Evolutionary conservation across 305 asterid species (phyloP), one percentile per base, ranked within the genome.

Genomic region (Fraxinus xanthoxyloides): DNA sequence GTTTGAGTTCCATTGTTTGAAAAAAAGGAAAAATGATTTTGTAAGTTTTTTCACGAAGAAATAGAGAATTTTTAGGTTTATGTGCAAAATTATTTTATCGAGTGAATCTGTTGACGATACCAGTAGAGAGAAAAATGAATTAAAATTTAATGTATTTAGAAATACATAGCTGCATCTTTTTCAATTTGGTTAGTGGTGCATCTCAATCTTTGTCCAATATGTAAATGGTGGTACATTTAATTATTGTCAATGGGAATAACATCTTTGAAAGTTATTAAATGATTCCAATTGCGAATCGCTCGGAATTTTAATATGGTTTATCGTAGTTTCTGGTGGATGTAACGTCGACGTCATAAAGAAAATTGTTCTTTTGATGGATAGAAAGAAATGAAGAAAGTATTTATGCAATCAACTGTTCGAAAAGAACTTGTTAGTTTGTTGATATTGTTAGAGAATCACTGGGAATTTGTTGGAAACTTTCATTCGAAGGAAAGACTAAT

Each of bases 401-500:
- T 23, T 23, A 61, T 21, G 31, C 4, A 61, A 10, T 56, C 10
- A n/a, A n/a, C n/a, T n/a, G n/a, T n/a, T n/a, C n/a, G n/a, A n/a
- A n/a, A n/a, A n/a, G 28, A 19, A 4, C 15, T 24, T 3, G 2
- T 51, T 51, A 17, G 6, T 17, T 21, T 61, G 72, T 21, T 54
- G 65, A 6, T n/a, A n/a, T n/a, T 23, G 73, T 10, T 65, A 1
- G 73, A 26, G 35, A 65, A 65, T 65, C 73, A 12, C 26, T 72
- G 77, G 73, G 65, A 77, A 70, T 69, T 73, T 9, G 63, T 69
- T 7, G 48, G 75, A 77, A 82, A 70, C 28, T 77, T 82, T 17
- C 40, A 31, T 77, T 83, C 8, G 61, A 78, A 78, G 78, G 63
- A 43, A 74, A 48, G 77, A 79, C 10, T 38, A 77, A 76, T 77